phyloP scores from a whole-genome alignment of 2,329 filamentous ascomycete species.

The Arthrobotrys pseudoclavata region DNA sequence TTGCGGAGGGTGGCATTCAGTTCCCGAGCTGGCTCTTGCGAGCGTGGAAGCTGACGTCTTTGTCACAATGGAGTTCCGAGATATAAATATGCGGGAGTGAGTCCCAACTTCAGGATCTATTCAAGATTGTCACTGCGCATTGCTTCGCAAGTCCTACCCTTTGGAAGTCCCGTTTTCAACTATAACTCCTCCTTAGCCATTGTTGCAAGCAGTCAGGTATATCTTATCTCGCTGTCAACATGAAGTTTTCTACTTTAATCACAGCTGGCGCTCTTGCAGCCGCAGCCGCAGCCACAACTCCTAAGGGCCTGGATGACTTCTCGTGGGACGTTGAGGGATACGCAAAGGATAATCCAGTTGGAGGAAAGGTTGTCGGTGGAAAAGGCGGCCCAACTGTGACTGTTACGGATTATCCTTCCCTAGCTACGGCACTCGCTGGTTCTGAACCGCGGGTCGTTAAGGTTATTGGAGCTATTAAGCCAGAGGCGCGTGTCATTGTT shows the following conservation, averaged over 20 bases:
- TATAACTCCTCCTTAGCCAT: neutral
- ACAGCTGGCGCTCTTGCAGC: slow-evolving; percentile 28
- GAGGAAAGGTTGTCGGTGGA: slow-evolving; percentile 63
- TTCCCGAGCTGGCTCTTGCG: slow-evolving; percentile 1
- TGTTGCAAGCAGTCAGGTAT: neutral
- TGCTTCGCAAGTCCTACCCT: slow-evolving; percentile 8
- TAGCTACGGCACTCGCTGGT: slow-evolving; percentile 68
- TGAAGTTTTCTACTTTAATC: slow-evolving; percentile 41
- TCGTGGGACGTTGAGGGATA: slow-evolving; percentile 55
- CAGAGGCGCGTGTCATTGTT: slow-evolving; percentile 67
- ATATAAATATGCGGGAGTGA: slow-evolving; percentile 48
- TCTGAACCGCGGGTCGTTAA: slow-evolving; percentile 69
- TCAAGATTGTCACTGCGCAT: slow-evolving; percentile 24
- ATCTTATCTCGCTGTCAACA: slow-evolving; percentile 10
- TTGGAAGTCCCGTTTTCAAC: neutral
- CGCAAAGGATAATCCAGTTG: slow-evolving; percentile 50
- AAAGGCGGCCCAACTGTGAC: slow-evolving; percentile 69
- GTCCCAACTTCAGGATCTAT: slow-evolving; percentile 1
- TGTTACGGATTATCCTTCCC: slow-evolving; percentile 67
- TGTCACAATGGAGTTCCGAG: slow-evolving; percentile 1
- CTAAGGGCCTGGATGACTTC: slow-evolving; percentile 50
- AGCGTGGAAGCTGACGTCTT: neutral
- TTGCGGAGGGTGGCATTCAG: slow-evolving; percentile 20
- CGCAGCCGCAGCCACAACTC: slow-evolving; percentile 32
- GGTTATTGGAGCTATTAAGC: slow-evolving; percentile 68